These are phyloP conservation scores for Citrus trifoliata DNA, from an alignment of 345 rosid species.

Conservation along the genomic window DNA sequence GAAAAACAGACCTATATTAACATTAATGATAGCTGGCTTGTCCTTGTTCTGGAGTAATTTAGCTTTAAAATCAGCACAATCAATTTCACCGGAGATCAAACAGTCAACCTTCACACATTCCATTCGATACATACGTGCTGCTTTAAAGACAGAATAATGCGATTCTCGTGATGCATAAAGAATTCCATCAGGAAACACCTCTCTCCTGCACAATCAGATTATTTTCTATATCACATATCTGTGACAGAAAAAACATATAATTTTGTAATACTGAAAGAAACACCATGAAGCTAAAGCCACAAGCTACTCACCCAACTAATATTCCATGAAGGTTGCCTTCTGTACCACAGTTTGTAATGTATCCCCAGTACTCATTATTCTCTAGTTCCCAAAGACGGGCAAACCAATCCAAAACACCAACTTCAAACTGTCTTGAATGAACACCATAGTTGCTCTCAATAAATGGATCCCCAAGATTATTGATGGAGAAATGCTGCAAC, in stretches of 20 bases:
- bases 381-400: constrained; percentile 99
- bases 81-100: constrained; percentile 81
- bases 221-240: not conserved
- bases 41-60: constrained; percentile 79
- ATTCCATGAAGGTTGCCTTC: constrained; percentile 99
- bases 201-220: constrained; percentile 52
- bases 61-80: constrained; percentile 63
- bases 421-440: constrained; percentile 96
- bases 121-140: constrained; percentile 96
- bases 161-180: constrained; percentile 85
- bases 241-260: not conserved
- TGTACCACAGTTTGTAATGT: constrained; percentile 95
- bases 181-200: constrained; percentile 87
- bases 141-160: constrained; percentile 91
- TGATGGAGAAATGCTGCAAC: constrained; percentile 94
- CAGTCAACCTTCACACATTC: constrained; percentile 77
- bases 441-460: constrained; percentile 98
- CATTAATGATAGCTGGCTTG: constrained; percentile 89
- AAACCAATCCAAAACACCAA: constrained; percentile 99
- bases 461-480: constrained; percentile 97
- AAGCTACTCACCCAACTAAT: constrained; percentile 69
- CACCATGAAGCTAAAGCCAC: not conserved
- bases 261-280: not conserved
- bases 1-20: constrained; percentile 69
- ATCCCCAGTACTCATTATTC: constrained; percentile 95